These are phyloP conservation scores for Meyerozyma elateridarum DNA, from an alignment of 1,139 yeast genomes.

Conservation along the genomic window DNA sequence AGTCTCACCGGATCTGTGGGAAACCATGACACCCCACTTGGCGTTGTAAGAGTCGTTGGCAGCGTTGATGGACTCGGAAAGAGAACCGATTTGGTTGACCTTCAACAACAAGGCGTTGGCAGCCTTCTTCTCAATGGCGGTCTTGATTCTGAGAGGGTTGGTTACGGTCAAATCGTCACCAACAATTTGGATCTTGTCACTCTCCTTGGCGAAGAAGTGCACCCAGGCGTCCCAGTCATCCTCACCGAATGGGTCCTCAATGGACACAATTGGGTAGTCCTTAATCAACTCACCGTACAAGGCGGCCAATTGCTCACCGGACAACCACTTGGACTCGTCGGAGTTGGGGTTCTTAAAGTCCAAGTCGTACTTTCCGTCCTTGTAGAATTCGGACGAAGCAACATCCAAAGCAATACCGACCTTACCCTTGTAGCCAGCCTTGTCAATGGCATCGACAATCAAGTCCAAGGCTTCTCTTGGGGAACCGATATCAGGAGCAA, in stretches of 20 bases:
- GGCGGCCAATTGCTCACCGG: slow-evolving; percentile 81
- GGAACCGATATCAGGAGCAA: slow-evolving; percentile 91
- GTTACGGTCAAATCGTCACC: slow-evolving; percentile 98
- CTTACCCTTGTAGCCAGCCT: slow-evolving; percentile 90
- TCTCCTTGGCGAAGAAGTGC: slow-evolving; percentile 69
- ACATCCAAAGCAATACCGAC: slow-evolving; percentile 89
- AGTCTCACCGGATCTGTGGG: slow-evolving; percentile 98
- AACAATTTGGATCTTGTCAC: slow-evolving; percentile 75
- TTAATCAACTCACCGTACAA: slow-evolving; percentile 71
- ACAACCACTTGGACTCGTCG: slow-evolving; percentile 81
- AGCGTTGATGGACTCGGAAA: slow-evolving; percentile 88
- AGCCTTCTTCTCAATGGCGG: slow-evolving; percentile 92
- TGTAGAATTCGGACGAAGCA: slow-evolving; percentile 95
- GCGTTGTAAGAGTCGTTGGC: slow-evolving; percentile 87
- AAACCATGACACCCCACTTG: slow-evolving; percentile 97
- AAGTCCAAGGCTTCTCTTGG: slow-evolving; percentile 95
- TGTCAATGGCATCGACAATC: slow-evolving; percentile 78
- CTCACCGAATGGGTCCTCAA: slow-evolving; percentile 98
- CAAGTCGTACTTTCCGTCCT: slow-evolving; percentile 92
- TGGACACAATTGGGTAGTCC: slow-evolving; percentile 94
- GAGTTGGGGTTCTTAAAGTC: slow-evolving; percentile 96
- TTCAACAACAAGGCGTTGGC: slow-evolving; percentile 90
- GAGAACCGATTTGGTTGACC: slow-evolving; percentile 94
- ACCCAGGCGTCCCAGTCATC: slow-evolving; percentile 99
- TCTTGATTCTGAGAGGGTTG: slow-evolving; percentile 88